Evolutionary conservation across 495 filamentous ascomycete species (phyloP).

Genomic region (Penicillium silybi): DNA sequence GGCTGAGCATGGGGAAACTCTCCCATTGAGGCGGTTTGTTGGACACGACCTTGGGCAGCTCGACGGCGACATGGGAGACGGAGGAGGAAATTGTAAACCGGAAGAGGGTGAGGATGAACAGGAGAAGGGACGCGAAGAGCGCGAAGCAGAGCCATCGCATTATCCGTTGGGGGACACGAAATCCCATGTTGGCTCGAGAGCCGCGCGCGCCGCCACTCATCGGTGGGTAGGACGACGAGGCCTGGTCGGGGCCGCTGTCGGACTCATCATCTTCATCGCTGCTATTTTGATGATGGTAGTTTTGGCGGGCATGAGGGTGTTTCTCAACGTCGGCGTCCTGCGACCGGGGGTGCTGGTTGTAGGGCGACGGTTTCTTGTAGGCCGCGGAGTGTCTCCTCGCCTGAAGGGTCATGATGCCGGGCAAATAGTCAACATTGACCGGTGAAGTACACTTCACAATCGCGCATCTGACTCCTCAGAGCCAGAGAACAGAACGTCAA

Average conservation of each 20-base stretch:
- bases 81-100: slow-evolving; percentile 63
- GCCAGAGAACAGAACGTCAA: neutral
- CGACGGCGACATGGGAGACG: slow-evolving; percentile 56
- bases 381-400: slow-evolving; percentile 33
- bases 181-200: slow-evolving; percentile 35
- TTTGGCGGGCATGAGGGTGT: slow-evolving; percentile 23
- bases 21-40: slow-evolving; percentile 72
- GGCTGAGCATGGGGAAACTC: slow-evolving; percentile 70
- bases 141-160: slow-evolving; percentile 69
- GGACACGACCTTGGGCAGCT: slow-evolving; percentile 44
- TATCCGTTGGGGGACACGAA: slow-evolving; percentile 56
- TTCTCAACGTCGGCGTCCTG: slow-evolving; percentile 37
- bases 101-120: slow-evolving; percentile 69
- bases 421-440: slow-evolving; percentile 15
- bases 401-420: slow-evolving; percentile 35
- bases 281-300: slow-evolving; percentile 20
- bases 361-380: slow-evolving; percentile 27
- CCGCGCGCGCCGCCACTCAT: slow-evolving; percentile 49
- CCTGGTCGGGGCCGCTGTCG: slow-evolving; percentile 22
- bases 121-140: slow-evolving; percentile 60
- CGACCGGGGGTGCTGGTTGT: slow-evolving; percentile 2
- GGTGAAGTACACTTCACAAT: slow-evolving; percentile 1
- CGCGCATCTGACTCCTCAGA: slow-evolving; percentile 8
- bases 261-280: slow-evolving; percentile 26
- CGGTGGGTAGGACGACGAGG: slow-evolving; percentile 48